Conservation (phyloP, 2,329 filamentous ascomycete genomes). For the Monilinia polystroma region DNA sequence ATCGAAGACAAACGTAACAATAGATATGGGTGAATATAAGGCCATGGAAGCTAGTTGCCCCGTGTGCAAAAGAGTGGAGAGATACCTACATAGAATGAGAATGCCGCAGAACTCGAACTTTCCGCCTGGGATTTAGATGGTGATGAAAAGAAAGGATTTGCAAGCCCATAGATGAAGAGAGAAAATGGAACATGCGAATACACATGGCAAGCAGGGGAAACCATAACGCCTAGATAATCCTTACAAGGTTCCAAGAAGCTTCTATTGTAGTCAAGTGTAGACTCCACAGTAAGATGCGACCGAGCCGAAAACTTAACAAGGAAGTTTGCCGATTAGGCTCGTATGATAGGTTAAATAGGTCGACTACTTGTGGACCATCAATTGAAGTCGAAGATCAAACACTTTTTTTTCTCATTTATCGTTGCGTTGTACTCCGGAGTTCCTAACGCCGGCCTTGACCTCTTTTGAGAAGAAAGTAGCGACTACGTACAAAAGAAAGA, state of each 20-base stretch:
- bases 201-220: constrained; percentile 12
- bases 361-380: neutral
- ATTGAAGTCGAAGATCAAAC: neutral
- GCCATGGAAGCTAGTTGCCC: neutral
- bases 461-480: constrained; percentile 1
- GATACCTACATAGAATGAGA: constrained; percentile 1
- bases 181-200: constrained; percentile 1
- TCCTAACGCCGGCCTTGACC: neutral
- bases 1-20: neutral
- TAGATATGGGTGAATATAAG: constrained; percentile 6
- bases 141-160: constrained; percentile 6
- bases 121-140: neutral
- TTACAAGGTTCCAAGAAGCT: constrained; percentile 14
- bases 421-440: no score
- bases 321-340: neutral
- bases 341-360: constrained; percentile 7
- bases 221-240: neutral
- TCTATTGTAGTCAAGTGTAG: neutral
- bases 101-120: neutral
- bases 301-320: neutral
- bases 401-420: neutral
- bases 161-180: neutral
- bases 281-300: neutral
- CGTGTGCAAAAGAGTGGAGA: constrained; percentile 7
- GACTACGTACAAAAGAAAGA: no score